A percentile compares a stretch with the other conserved stretches of the same genome.
These are phyloP conservation scores for Lagenidium giganteum DNA, from an alignment of 352 stramenopile species.

Conservation along the genomic window DNA sequence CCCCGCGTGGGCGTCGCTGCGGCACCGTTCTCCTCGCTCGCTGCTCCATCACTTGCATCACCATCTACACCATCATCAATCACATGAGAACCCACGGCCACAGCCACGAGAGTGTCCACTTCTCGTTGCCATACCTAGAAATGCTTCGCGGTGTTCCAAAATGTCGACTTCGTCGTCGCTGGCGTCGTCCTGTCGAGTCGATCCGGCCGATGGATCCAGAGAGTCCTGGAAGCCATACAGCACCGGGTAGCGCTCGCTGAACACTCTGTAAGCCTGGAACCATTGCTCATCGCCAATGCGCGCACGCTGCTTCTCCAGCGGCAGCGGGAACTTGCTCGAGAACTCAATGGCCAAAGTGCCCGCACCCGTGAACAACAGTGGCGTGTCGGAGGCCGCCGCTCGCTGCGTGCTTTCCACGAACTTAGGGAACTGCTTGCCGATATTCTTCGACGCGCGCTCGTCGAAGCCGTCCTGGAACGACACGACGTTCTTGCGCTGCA, in stretches of 20 bases:
- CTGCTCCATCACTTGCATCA: too few species aligned
- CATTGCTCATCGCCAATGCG: conserved; percentile 33
- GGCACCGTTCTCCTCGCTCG: too few species aligned
- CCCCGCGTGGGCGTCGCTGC: too few species aligned
- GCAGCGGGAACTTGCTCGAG: conserved; percentile 45
- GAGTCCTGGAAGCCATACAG: conserved; percentile 35
- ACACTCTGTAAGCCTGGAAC: conserved; percentile 40
- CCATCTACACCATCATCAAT: too few species aligned
- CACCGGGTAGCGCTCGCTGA: conserved; percentile 46
- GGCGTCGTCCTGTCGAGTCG: conserved; percentile 1
- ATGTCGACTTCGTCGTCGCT: conserved; percentile 7
- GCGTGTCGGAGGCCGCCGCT: conserved; percentile 37
- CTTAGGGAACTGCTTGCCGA: conserved; percentile 59
- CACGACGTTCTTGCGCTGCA: conserved; percentile 59
- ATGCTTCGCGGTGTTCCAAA: too few species aligned
- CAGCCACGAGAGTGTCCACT: too few species aligned
- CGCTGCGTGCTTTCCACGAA: conserved; percentile 52
- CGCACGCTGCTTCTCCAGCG: conserved; percentile 36
- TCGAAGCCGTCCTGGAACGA: conserved; percentile 57
- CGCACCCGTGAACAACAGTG: conserved; percentile 41
- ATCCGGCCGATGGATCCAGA: not conserved
- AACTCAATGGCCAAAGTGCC: conserved; percentile 60
- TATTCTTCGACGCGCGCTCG: conserved; percentile 51
- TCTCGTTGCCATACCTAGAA: too few species aligned
- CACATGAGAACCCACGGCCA: too few species aligned